phyloP scores from a whole-genome alignment of 2,329 filamentous ascomycete species.

The Colletotrichum nymphaeae region DNA sequence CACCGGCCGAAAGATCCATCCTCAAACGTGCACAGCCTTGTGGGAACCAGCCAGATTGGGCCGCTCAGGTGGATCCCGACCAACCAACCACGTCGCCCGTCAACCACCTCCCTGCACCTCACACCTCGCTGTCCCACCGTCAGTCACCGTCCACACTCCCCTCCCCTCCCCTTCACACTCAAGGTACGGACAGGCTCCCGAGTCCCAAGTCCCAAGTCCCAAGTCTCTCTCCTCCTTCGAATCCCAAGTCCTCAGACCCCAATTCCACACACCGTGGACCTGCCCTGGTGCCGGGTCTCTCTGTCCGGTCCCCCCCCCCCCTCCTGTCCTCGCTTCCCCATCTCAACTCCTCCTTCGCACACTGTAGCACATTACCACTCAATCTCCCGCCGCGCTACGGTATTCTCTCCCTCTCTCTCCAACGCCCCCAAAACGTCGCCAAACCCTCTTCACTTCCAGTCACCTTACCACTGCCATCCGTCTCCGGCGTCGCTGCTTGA shows the following conservation, averaged over 20 bases:
- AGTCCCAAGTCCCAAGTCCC: neutral
- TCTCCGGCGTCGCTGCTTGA: neutral
- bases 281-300: constrained; percentile 1
- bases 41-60: constrained; percentile 34
- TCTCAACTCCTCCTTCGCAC: constrained; percentile 29
- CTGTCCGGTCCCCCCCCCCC: constrained; percentile 16
- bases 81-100: constrained; percentile 16
- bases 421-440: constrained; percentile 22
- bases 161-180: neutral
- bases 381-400: constrained; percentile 4
- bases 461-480: neutral
- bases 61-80: neutral
- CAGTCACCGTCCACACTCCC: neutral
- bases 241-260: constrained; percentile 3
- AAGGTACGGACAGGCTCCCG: neutral
- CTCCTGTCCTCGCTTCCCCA: constrained; percentile 28
- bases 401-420: constrained; percentile 7
- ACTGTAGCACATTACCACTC: constrained; percentile 22
- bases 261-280: neutral
- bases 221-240: too few species aligned
- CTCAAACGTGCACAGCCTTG: constrained; percentile 40
- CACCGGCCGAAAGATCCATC: constrained; percentile 31
- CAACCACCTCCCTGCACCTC: neutral
- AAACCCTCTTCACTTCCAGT: neutral
- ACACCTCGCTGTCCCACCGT: neutral